Base-by-base conservation (phyloP, 306 rosid genomes). In the Trifolium subterraneum region DNA sequence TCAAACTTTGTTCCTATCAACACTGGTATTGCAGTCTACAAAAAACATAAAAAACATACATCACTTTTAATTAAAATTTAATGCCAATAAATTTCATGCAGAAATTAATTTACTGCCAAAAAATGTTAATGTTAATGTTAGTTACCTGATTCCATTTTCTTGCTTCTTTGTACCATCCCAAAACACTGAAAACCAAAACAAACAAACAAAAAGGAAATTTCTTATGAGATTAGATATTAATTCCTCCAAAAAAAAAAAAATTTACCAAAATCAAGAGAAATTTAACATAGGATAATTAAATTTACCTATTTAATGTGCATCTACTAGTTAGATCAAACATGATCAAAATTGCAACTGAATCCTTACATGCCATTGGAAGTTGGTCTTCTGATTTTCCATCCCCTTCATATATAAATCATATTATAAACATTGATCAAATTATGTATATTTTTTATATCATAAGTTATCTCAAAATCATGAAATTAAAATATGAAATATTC, bases 321-420 rank as follows among this genome's bases (percentile, higher is more conserved):
- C 99, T 89, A 72, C 99, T 91, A 51, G 99, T 94, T 76, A 94
- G 90, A 88, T 94, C 99, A 81, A 94, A 94, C 99, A 94, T 94
- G 78, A 82, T 83, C 71, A 94, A 81, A 82, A 94, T 90, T 27
- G 99, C 97, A 55, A 90, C 97, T 1, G 99, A 90, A 45, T 92
- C 97, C 77, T 72, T 87, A 71, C 99, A 94, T 64, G 99, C 97
- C 65, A 68, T 52, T 20, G 91, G 87, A 74, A 94, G 77, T 36
- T 87, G 86, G 4, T 87, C 90, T 25, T 81, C 79, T 47, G 89
- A 83, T 79, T 80, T 90, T 35, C 55, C 70, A 82, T 84, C 92
- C 62, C 92, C 99, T 94, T 45, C 75, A 55, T 20, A 64, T 4
- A 50, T 16, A 71, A 63, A 35, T 35, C 38, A 35, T 64, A 1